A percentile compares a stretch with the other conserved stretches of the same genome.
phyloP scores from a whole-genome alignment of 805 yeast genomes.

The Metschnikowia shivogae region DNA sequence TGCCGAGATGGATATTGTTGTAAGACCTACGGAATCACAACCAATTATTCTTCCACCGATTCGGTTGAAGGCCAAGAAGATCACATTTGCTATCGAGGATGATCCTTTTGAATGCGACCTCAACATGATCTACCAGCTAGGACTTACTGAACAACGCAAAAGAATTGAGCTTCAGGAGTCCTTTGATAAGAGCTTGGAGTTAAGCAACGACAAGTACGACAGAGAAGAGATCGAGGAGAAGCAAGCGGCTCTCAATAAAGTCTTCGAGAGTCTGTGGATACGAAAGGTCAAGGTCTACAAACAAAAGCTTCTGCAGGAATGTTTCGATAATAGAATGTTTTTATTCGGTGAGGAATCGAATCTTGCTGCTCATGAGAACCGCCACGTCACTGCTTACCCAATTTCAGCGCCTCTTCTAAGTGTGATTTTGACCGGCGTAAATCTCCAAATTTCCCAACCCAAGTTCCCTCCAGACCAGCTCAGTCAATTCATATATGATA shows the following conservation, averaged over 20 bases:
- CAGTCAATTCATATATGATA: slow-evolving; percentile 57
- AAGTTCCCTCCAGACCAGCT: slow-evolving; percentile 34
- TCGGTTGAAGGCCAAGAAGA: slow-evolving; percentile 21
- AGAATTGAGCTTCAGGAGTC: slow-evolving; percentile 27
- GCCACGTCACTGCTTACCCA: slow-evolving; percentile 28
- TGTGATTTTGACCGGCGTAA: slow-evolving; percentile 26
- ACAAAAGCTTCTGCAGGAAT: slow-evolving; percentile 11
- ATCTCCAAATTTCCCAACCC: slow-evolving; percentile 24
- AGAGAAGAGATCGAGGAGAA: slow-evolving; percentile 4
- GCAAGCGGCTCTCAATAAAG: slow-evolving; percentile 5
- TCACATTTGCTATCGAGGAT: slow-evolving; percentile 38
- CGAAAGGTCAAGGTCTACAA: slow-evolving; percentile 51
- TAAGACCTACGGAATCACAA: slow-evolving; percentile 29
- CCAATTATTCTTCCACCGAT: slow-evolving; percentile 29
- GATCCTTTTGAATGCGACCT: slow-evolving; percentile 42
- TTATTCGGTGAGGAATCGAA: slow-evolving; percentile 34
- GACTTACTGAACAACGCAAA: slow-evolving; percentile 37
- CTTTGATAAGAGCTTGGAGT: slow-evolving; percentile 14
- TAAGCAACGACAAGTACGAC: not conserved
- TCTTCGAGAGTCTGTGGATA: slow-evolving; percentile 52
- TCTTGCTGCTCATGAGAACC: slow-evolving; percentile 17
- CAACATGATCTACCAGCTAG: slow-evolving; percentile 40
- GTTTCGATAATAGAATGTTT: slow-evolving; percentile 20
- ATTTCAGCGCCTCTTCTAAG: slow-evolving; percentile 34
- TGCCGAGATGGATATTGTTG: slow-evolving; percentile 16